Conservation (phyloP, 768 basidiomycete genomes). For the Asterophora lycoperdoides region DNA sequence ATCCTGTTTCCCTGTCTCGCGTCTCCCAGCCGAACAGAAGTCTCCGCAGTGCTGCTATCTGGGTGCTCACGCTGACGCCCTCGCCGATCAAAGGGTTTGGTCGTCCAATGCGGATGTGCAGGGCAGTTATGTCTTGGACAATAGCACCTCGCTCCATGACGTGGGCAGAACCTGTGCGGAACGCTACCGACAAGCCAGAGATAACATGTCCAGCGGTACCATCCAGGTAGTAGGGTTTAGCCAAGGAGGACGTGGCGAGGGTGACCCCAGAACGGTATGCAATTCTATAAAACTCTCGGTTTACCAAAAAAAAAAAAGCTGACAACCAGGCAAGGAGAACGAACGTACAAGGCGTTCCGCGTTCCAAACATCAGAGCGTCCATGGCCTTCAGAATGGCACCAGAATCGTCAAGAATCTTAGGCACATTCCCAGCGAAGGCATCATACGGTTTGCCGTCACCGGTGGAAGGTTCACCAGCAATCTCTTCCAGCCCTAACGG, state of each 20-base stretch:
- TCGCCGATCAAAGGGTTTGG: conserved; percentile 31
- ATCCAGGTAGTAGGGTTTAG: conserved; percentile 38
- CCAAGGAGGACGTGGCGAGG: conserved; percentile 47
- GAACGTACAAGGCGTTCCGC: conserved; percentile 65
- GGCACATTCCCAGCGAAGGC: conserved; percentile 44
- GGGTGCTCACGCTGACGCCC: conserved; percentile 56
- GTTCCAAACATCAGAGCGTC: conserved; percentile 73
- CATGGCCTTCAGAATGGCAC: conserved; percentile 57
- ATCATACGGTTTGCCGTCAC: conserved; percentile 56
- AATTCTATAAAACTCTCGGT: conserved; percentile 35
- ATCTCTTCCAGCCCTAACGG: conserved; percentile 77
- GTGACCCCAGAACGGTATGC: conserved; percentile 70
- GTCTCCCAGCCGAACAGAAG: conserved; percentile 54
- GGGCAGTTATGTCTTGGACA: conserved; percentile 53
- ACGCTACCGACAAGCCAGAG: conserved; percentile 57
- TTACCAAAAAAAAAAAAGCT: not conserved
- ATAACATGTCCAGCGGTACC: conserved; percentile 41
- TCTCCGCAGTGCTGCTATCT: conserved; percentile 60
- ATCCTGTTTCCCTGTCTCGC: conserved; percentile 42
- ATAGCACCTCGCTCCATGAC: conserved; percentile 59
- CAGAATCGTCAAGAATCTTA: conserved; percentile 42
- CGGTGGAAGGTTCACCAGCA: conserved; percentile 60
- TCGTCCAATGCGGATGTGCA: conserved; percentile 57
- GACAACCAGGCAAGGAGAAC: not conserved
- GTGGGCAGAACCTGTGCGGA: conserved; percentile 53